These are phyloP conservation scores for Elaeis guineensis DNA, from an alignment of 176 grass and related monocot genomes.

Conservation along the genomic window DNA sequence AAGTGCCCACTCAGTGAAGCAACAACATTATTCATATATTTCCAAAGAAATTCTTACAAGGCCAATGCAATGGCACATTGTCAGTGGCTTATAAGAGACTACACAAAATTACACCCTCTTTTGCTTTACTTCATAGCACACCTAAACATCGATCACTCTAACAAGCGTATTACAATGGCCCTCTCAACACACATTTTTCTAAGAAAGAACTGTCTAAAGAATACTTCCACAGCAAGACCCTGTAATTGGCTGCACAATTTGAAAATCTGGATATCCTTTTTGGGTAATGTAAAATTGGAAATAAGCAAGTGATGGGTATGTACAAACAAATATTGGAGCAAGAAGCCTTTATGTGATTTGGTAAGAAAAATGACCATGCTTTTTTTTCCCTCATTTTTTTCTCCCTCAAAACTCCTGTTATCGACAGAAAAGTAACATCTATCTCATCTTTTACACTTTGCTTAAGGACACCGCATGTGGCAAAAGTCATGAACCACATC, in stretches of 20 bases:
- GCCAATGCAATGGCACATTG: too few species aligned
- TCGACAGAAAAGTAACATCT: slow-evolving; percentile 25
- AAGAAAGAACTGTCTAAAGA: slow-evolving; percentile 28
- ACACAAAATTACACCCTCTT: too few species aligned
- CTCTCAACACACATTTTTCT: slow-evolving; percentile 5
- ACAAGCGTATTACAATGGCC: slow-evolving; percentile 27
- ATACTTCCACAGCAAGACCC: slow-evolving; percentile 16
- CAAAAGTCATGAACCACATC: slow-evolving; percentile 45
- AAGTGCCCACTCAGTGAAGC: too few species aligned
- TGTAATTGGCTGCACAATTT: slow-evolving; percentile 16
- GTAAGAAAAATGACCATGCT: slow-evolving; percentile 19
- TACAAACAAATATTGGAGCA: slow-evolving; percentile 54
- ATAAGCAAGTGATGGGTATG: slow-evolving; percentile 49
- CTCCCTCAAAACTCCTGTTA: background rate
- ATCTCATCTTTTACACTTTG: slow-evolving; percentile 22
- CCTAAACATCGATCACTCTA: slow-evolving; percentile 30
- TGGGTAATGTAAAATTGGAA: slow-evolving; percentile 26
- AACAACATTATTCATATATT: too few species aligned
- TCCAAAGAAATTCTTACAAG: too few species aligned
- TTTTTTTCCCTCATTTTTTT: slow-evolving; percentile 9
- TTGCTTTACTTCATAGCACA: background rate
- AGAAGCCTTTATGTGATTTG: slow-evolving; percentile 20
- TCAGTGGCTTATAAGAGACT: too few species aligned
- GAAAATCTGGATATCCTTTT: slow-evolving; percentile 31
- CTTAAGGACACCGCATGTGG: slow-evolving; percentile 59